Evolutionary conservation across 768 basidiomycete genomes (phyloP).

Genomic region (Trametes cubensis): DNA sequence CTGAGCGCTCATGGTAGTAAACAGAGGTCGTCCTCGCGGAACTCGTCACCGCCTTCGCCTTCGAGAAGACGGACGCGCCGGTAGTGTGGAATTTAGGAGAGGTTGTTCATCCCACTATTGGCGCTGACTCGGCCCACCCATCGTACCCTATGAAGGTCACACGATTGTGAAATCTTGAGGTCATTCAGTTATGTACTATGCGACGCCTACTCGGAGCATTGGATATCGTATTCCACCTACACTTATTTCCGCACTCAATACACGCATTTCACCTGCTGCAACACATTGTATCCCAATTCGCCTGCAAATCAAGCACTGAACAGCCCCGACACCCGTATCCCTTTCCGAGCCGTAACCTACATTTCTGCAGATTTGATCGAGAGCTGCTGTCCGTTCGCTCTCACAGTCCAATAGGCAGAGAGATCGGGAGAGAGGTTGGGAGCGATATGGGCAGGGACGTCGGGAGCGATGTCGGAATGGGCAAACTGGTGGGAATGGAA

Average conservation of each 20-base stretch:
- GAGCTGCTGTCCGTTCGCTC: too few relatives aligned
- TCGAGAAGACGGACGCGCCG: slow-evolving; percentile 12
- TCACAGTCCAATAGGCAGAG: slow-evolving; percentile 6
- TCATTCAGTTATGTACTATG: too few relatives aligned
- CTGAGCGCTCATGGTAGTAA: not conserved
- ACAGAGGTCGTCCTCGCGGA: slow-evolving; percentile 21
- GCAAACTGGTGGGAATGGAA: too few relatives aligned
- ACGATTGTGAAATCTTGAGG: not conserved
- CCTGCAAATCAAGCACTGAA: too few relatives aligned
- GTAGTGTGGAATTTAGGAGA: slow-evolving; percentile 21
- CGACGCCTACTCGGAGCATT: too few relatives aligned
- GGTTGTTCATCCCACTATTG: slow-evolving; percentile 8
- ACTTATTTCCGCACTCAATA: too few relatives aligned
- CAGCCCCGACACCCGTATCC: too few relatives aligned
- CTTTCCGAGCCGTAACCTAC: too few relatives aligned
- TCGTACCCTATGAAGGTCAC: slow-evolving; percentile 9
- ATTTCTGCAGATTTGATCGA: too few relatives aligned
- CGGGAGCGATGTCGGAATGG: slow-evolving; percentile 2
- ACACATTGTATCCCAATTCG: too few relatives aligned
- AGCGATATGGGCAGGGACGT: slow-evolving; percentile 6
- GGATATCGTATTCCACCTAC: too few relatives aligned
- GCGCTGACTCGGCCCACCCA: not conserved
- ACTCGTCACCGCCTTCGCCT: slow-evolving; percentile 18
- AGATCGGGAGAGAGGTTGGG: slow-evolving; percentile 6
- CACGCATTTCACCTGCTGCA: too few relatives aligned